phyloP scores from a whole-genome alignment of 2,329 filamentous ascomycete genomes.

The Nigrospora oryzae region DNA sequence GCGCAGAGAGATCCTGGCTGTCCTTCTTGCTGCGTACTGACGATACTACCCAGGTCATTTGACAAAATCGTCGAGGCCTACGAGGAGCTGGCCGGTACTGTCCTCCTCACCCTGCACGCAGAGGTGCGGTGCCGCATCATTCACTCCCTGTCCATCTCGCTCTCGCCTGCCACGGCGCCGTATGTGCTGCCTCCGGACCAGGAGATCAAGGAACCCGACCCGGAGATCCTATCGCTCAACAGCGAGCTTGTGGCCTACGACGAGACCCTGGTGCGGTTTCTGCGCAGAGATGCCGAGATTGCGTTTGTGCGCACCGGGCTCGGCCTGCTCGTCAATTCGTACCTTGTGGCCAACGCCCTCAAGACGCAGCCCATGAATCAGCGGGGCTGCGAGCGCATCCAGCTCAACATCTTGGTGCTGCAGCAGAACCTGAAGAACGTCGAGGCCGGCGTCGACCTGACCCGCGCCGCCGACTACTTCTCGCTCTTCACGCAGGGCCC shows the following conservation, averaged over 20 bases:
- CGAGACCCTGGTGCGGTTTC: constrained; percentile 65
- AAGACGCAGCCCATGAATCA: constrained; percentile 76
- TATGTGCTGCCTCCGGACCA: constrained; percentile 57
- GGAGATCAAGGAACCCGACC: constrained; percentile 68
- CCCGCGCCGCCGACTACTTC: constrained; percentile 59
- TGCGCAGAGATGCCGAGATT: constrained; percentile 58
- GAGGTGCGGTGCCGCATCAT: constrained; percentile 82
- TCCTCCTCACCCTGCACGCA: constrained; percentile 79
- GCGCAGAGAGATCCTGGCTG: too few relatives aligned
- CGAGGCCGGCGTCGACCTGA: constrained; percentile 59
- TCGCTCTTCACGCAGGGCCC: constrained; percentile 58
- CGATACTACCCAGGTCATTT: constrained; percentile 51
- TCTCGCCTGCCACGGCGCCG: constrained; percentile 51
- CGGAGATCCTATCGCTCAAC: constrained; percentile 76
- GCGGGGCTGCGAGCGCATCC: constrained; percentile 77
- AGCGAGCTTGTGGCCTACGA: constrained; percentile 80
- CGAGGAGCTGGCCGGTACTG: constrained; percentile 67
- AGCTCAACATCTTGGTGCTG: constrained; percentile 87
- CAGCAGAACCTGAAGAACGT: constrained; percentile 97
- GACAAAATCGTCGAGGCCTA: constrained; percentile 81
- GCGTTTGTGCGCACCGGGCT: constrained; percentile 71
- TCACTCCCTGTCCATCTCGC: constrained; percentile 61
- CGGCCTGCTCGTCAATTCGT: constrained; percentile 67
- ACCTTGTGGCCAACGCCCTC: constrained; percentile 64
- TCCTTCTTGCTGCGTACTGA: background rate